Evolutionary conservation across 2,329 filamentous ascomycete genomes (phyloP).

Genomic region (Trematosphaeria pertusa): DNA sequence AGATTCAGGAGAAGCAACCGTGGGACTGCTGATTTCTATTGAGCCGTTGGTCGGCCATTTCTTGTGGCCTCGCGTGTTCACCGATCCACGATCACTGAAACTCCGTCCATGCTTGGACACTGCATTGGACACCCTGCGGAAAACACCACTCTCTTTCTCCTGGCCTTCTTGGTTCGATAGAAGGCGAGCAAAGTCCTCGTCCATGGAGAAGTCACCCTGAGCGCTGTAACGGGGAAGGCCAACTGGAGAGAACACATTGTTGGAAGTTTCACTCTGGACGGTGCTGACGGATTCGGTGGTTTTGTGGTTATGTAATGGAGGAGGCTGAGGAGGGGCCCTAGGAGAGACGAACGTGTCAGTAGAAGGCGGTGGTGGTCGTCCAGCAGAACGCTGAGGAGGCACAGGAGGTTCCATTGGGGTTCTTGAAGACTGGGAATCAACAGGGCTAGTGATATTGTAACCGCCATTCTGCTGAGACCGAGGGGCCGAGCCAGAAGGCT

Average conservation of each 20-base stretch:
- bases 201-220: constrained; percentile 89
- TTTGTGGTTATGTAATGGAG: constrained; percentile 49
- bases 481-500: constrained; percentile 41
- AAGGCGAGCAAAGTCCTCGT: constrained; percentile 93
- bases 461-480: constrained; percentile 49
- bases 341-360: constrained; percentile 54
- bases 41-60: constrained; percentile 53
- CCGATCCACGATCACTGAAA: constrained; percentile 69
- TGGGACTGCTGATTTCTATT: constrained; percentile 72
- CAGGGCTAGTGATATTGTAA: constrained; percentile 50
- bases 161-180: constrained; percentile 73
- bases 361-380: constrained; percentile 51
- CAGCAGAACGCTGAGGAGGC: constrained; percentile 56
- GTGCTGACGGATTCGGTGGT: constrained; percentile 55
- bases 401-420: constrained; percentile 52
- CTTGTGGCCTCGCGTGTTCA: constrained; percentile 44
- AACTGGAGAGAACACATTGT: constrained; percentile 30
- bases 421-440: constrained; percentile 51
- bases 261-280: constrained; percentile 49
- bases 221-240: constrained; percentile 65
- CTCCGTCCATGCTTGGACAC: constrained; percentile 87
- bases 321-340: constrained; percentile 53
- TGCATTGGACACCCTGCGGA: constrained; percentile 89
- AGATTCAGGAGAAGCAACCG: constrained; percentile 63
- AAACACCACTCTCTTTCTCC: constrained; percentile 58